These are phyloP conservation scores for Claviceps pusilla DNA, from an alignment of 2,329 filamentous ascomycete species.

Conservation along the genomic window DNA sequence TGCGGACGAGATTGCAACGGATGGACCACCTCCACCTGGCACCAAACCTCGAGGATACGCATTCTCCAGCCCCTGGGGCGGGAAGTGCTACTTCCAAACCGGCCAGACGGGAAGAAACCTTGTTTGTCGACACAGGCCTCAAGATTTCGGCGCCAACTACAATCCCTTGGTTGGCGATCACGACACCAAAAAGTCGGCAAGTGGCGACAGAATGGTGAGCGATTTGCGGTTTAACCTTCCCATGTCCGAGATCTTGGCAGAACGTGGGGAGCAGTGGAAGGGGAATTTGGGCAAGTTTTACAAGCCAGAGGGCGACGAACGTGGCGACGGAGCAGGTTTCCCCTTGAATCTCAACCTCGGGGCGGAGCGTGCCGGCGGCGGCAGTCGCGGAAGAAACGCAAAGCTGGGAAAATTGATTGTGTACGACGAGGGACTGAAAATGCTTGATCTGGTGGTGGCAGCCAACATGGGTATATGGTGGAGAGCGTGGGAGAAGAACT, in stretches of 20 bases:
- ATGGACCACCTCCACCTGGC: slow-evolving; percentile 2
- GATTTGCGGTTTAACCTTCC: slow-evolving; percentile 86
- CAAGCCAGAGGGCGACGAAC: slow-evolving; percentile 24
- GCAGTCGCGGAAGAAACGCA: slow-evolving; percentile 68
- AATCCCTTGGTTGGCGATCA: slow-evolving; percentile 30
- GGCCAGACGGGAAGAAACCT: slow-evolving; percentile 60
- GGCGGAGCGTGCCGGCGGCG: slow-evolving; percentile 71
- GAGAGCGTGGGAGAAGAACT: slow-evolving; percentile 60
- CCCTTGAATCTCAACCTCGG: slow-evolving; percentile 60
- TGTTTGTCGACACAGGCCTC: slow-evolving; percentile 58
- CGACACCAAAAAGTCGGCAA: slow-evolving; percentile 3
- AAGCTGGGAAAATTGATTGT: slow-evolving; percentile 92
- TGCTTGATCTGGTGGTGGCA: slow-evolving; percentile 84
- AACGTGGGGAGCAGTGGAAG: slow-evolving; percentile 22
- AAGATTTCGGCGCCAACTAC: slow-evolving; percentile 21
- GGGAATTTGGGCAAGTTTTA: slow-evolving; percentile 29
- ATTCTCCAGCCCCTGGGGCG: slow-evolving; percentile 77
- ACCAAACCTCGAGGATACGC: slow-evolving; percentile 51
- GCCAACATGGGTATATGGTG: slow-evolving; percentile 91
- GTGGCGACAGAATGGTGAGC: slow-evolving; percentile 36
- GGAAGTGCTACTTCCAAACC: slow-evolving; percentile 72
- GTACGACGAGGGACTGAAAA: slow-evolving; percentile 78
- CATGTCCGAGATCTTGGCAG: slow-evolving; percentile 33
- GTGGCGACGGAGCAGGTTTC: slow-evolving; percentile 20
- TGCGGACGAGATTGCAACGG: background rate